These are phyloP conservation scores for Marasmius sp. DNA, from an alignment of 1,284 basidiomycete genomes.

Conservation along the genomic window DNA sequence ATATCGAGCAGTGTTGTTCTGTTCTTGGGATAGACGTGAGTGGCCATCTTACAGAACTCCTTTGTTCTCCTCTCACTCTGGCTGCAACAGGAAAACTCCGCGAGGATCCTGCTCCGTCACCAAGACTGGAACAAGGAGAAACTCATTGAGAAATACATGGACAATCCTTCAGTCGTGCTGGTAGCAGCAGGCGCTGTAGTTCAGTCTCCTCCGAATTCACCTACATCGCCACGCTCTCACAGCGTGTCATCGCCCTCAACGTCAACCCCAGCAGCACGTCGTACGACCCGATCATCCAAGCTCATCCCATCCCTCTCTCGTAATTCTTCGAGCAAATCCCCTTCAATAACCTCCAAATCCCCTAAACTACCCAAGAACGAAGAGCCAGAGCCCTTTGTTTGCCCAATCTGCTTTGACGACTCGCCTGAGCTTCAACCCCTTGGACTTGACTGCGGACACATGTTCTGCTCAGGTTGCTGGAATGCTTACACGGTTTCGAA, in stretches of 20 bases:
- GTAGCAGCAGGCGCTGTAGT: conserved; percentile 64
- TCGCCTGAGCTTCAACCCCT: conserved; percentile 56
- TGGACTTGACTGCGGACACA: conserved; percentile 76
- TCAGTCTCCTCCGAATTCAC: conserved; percentile 34
- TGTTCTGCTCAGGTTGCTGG: conserved; percentile 90
- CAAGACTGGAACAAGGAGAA: conserved; percentile 96
- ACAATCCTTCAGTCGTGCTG: conserved; percentile 72
- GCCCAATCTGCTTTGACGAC: conserved; percentile 91
- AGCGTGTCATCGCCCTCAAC: conserved; percentile 22
- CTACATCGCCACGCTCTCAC: conserved; percentile 24
- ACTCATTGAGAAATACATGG: conserved; percentile 95
- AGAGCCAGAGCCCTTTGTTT: conserved; percentile 62
- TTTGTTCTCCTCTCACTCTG: neutral
- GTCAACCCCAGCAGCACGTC: conserved; percentile 25
- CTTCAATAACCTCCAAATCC: conserved; percentile 29
- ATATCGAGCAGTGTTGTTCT: conserved; percentile 81
- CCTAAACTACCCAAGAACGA: conserved; percentile 23
- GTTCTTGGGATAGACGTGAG: conserved; percentile 86
- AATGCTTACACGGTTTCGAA: conserved; percentile 82
- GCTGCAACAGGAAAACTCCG: conserved; percentile 43
- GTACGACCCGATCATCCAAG: conserved; percentile 39
- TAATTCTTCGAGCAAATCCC: conserved; percentile 25
- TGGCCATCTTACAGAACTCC: conserved; percentile 23
- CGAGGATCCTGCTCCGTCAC: conserved; percentile 81
- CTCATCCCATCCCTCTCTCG: conserved; percentile 25